Evolutionary conservation across 352 stramenopile genomes (phyloP).

Genomic region (Globisporangium polare): DNA sequence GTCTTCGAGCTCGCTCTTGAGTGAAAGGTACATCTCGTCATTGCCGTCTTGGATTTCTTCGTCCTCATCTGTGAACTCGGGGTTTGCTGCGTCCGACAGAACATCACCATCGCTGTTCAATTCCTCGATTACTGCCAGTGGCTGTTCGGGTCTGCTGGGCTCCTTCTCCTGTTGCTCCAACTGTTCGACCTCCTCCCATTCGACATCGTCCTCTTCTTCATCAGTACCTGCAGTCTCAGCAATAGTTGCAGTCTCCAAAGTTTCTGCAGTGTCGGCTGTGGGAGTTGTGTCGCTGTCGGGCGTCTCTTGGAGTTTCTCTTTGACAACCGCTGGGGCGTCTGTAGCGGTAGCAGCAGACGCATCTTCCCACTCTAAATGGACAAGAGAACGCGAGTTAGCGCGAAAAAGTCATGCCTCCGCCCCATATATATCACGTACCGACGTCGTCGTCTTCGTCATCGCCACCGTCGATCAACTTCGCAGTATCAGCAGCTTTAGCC

Average conservation of each 20-base stretch:
- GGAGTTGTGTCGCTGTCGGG: background rate
- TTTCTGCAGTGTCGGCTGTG: background rate
- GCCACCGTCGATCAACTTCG: background rate
- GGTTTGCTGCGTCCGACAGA: background rate
- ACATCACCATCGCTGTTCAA: background rate
- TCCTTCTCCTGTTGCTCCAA: background rate
- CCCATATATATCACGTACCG: constrained; percentile 14
- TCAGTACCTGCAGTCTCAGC: background rate
- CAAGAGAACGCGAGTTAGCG: background rate
- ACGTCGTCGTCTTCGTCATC: constrained; percentile 37
- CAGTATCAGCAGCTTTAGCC: background rate
- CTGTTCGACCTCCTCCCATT: constrained; percentile 46
- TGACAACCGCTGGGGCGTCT: background rate
- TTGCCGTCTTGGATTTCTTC: constrained; percentile 16
- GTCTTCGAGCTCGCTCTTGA: constrained; percentile 72
- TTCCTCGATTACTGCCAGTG: background rate
- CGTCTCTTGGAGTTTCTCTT: constrained; percentile 3
- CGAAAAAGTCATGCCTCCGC: background rate
- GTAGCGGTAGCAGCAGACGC: background rate
- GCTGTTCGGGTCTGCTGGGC: background rate
- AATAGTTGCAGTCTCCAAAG: background rate
- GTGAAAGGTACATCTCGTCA: constrained; percentile 45
- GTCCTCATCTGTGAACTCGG: constrained; percentile 14
- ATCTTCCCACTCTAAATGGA: constrained; percentile 31
- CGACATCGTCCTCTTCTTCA: constrained; percentile 34